A percentile compares a stretch with the other conserved stretches of the same genome.
Evolutionary conservation across 2,329 filamentous ascomycete species (phyloP).

Genomic region (Samsoniella hepiali): DNA sequence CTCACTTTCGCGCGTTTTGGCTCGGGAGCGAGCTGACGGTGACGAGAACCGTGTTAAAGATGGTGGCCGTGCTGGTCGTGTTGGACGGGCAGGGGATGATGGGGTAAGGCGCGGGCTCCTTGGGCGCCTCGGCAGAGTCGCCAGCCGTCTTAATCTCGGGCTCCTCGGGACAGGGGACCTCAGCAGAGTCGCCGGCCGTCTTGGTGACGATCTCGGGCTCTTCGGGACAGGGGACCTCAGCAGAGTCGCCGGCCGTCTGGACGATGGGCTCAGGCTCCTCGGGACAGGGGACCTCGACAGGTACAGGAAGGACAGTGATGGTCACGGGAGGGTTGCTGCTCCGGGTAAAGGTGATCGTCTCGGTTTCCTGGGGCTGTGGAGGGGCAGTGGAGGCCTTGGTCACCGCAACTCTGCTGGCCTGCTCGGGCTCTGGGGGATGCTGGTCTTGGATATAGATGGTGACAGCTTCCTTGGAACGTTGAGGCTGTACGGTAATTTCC

Average conservation of each 20-base stretch:
- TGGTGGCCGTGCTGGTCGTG: constrained; percentile 32
- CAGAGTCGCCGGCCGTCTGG: not conserved
- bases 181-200: too few species aligned
- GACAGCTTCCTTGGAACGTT: constrained; percentile 7
- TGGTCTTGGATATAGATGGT: not conserved
- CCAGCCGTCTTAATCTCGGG: too few species aligned
- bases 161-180: too few species aligned
- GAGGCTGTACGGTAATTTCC: constrained; percentile 19
- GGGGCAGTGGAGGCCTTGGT: constrained; percentile 13
- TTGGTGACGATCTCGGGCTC: not conserved
- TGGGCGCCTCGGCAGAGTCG: not conserved
- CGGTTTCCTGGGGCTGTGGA: constrained; percentile 2
- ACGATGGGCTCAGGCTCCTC: not conserved
- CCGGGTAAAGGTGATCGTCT: constrained; percentile 22
- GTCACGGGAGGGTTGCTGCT: not conserved
- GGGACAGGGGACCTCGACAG: not conserved
- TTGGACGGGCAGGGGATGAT: constrained; percentile 25
- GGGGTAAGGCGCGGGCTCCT: constrained; percentile 17
- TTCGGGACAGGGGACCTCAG: too few species aligned
- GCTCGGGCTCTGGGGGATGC: constrained; percentile 16
- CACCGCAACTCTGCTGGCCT: not conserved
- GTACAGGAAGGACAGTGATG: not conserved
- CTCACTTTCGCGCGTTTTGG: not conserved
- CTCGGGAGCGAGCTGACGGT: constrained; percentile 25
- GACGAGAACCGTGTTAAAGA: constrained; percentile 37